Evolutionary conservation across 2,329 filamentous ascomycete genomes (phyloP), one percentile per base, ranked within the genome.

Genomic region (Leptographium lundbergii): DNA sequence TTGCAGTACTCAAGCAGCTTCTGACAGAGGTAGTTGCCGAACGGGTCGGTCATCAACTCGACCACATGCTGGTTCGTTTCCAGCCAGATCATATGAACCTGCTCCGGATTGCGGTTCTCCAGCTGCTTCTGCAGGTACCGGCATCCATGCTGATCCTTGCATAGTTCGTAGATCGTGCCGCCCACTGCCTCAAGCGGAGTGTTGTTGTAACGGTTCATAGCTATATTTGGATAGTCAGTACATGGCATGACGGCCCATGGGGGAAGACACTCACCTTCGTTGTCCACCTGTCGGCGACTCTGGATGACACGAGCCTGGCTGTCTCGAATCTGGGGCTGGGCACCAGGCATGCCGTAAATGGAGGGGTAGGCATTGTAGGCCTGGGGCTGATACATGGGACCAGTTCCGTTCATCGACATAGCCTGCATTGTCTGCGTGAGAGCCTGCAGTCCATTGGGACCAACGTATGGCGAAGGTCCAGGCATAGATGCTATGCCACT

Each of bases 11-110:
- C 94, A 36, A 99, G 82, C 63, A 99, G 79, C 81, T 97, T 99
- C 78, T 99, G 94, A 78, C 92, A 97, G 65, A 99, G 85, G 50
- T 99, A 99, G 78, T 99, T 99, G 71, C 94, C 94, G 72, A 99
- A 99, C 11, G 94, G 92, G 73, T 99, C 92, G 61, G 91, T 96
- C 94, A 99, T 99, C 64, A 99, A 80, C 76, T 99, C 94, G 63
- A 95, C 86, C 66, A 99, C 91, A 71, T 97, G 91, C 69, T 88
- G 81, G 69, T 92, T 90, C 57, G 91, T 96, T 77, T 99, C 94
- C 34, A 86, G 78, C 79, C 95, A 99, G 71, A 99, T 97, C 77
- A 91, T 85, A 71, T 95, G 88, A 57, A 96, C 82, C 67, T 95
- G 84, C 32, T 92, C 87, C 6, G 87, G 81, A 65, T 87, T 85